Conservation (phyloP, 805 yeast species). For the Candida manassasensis region DNA sequence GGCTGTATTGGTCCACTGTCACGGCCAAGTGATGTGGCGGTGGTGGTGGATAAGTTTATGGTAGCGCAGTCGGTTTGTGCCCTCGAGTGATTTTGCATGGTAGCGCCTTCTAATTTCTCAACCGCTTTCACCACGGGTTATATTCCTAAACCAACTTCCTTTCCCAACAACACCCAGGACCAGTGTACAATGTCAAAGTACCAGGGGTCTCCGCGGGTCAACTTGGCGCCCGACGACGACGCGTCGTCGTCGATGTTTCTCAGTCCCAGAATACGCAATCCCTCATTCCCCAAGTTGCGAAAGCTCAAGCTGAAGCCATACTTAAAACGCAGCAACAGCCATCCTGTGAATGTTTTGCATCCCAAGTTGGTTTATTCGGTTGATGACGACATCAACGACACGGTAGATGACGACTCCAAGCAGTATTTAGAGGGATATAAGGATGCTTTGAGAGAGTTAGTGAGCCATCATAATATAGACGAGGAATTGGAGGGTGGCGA, state of each 20-base stretch:
- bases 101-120: too few relatives aligned
- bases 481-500: conserved; percentile 17
- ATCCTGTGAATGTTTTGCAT: conserved; percentile 4
- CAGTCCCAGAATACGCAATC: conserved; percentile 6
- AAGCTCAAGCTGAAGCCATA: conserved; percentile 26
- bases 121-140: too few relatives aligned
- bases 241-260: conserved; percentile 3
- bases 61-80: too few relatives aligned
- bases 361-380: conserved; percentile 58
- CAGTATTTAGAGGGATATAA: conserved; percentile 68
- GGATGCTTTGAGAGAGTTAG: conserved; percentile 54
- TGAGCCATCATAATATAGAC: conserved; percentile 15
- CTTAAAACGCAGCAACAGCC: conserved; percentile 21
- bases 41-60: too few relatives aligned
- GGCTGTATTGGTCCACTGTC: too few relatives aligned
- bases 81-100: too few relatives aligned
- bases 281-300: conserved; percentile 25
- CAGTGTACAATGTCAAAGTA: conserved; percentile 5
- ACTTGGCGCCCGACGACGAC: background rate
- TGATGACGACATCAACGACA: conserved; percentile 75
- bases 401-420: conserved; percentile 46
- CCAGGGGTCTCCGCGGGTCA: conserved; percentile 2
- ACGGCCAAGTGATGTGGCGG: too few relatives aligned
- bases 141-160: too few relatives aligned
- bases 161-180: conserved; percentile 3